A percentile compares a stretch with the other conserved stretches of the same genome.
Evolutionary conservation across 2,329 filamentous ascomycete species (phyloP).

Genomic region (Alternaria ethzedia): DNA sequence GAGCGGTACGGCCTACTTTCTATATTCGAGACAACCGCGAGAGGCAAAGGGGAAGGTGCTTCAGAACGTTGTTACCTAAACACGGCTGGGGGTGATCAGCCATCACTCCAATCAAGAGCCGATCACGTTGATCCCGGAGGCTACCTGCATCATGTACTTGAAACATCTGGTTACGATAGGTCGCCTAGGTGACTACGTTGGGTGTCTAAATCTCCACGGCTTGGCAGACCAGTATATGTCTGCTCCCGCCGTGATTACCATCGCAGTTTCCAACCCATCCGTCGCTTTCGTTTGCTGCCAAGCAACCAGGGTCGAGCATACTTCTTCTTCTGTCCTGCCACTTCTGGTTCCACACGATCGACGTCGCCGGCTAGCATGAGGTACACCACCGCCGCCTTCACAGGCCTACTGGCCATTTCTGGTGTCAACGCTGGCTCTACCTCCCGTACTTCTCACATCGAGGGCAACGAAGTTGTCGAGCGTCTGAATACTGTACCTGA

Average conservation of each 20-base stretch:
- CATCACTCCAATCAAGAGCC: not conserved
- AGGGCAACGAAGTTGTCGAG: constrained; percentile 40
- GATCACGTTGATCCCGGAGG: not conserved
- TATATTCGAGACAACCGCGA: not conserved
- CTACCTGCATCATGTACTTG: not conserved
- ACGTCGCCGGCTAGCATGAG: constrained; percentile 30
- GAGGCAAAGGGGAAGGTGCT: not conserved
- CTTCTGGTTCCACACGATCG: not conserved
- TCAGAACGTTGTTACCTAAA: not conserved
- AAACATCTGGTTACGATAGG: not conserved
- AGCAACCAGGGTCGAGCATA: not conserved
- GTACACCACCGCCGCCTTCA: constrained; percentile 35
- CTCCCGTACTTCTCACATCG: constrained; percentile 30
- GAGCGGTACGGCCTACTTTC: not conserved
- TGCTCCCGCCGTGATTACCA: not conserved
- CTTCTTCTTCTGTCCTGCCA: not conserved
- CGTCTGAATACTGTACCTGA: constrained; percentile 40
- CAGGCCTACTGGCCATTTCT: constrained; percentile 42
- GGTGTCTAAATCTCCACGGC: not conserved
- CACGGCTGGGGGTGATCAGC: not conserved
- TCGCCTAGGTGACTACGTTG: not conserved
- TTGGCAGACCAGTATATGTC: constrained; percentile 9
- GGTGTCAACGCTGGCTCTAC: constrained; percentile 31
- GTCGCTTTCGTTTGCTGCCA: not conserved
- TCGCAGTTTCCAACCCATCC: not conserved